Base-by-base conservation (phyloP, 768 basidiomycete genomes). In the Crucibulum laeve region DNA sequence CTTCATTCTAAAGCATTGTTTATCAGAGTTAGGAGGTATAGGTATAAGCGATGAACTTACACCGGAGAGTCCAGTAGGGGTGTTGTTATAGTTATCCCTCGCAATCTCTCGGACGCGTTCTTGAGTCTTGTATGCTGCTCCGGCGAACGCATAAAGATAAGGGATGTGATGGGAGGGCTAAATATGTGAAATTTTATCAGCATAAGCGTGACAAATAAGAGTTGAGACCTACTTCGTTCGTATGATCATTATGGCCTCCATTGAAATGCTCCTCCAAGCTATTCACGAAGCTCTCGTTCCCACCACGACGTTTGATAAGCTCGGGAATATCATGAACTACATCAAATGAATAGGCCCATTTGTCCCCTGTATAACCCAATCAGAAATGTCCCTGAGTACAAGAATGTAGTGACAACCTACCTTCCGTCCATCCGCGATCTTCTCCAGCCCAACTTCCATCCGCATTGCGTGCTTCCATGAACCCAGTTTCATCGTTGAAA, bases 111-210 rank as follows among this genome's bases (percentile, higher is more conserved):
- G 77, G 4, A 90, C 74, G n/a, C 77, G 77, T 44, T 77, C 74
- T 59, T 90, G 88, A 0, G 84, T 74, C 54, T 80, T 84, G 25
- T 74, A 79, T 1, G 88, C 79, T 0, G 84, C 81, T 2, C 80
- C 83, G 0, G 84, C 84, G 1, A 89, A 63, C 0, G 84, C 67
- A 53, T 91, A 91, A 26, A 91, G 68, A 57, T 91, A 91, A 0
- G 89, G 88, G 33, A 91, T 89, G 56, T 91, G 88, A 48, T 91
- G 90, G 0, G 86, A 88, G 0, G 90, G 88, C 84, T 87, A 45
- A 30, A 34, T 25, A 21, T 10, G 7, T n/a, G 39, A 34, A 17
- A 42, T 37, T n/a, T 8, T 14, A 34, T 33, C 7, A n/a, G 36
- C 18, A 6, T 11, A 10, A 23, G 4, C 4, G 7, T 34, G 21